Conservation (phyloP, 2,329 filamentous ascomycete species). For the Phialophora macrospora region DNA sequence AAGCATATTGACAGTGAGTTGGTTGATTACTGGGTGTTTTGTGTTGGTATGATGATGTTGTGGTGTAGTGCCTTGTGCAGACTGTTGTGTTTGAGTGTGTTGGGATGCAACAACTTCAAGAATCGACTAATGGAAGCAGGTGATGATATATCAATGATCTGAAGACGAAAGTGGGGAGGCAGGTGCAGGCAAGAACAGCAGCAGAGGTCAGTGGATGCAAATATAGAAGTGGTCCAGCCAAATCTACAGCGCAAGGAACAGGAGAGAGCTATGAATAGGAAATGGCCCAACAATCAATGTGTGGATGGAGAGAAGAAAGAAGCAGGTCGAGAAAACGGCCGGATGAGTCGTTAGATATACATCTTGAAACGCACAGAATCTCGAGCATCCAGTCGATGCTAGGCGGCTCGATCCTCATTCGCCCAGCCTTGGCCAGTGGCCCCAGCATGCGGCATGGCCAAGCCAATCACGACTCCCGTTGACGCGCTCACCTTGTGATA, state of each 20-base stretch:
- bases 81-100: background rate
- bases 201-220: slow-evolving; percentile 36
- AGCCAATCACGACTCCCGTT: slow-evolving; percentile 25
- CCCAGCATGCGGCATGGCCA: background rate
- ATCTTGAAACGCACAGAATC: slow-evolving; percentile 17
- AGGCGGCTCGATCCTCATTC: slow-evolving; percentile 19
- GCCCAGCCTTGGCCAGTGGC: slow-evolving; percentile 11
- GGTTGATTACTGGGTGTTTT: background rate
- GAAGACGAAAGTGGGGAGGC: background rate
- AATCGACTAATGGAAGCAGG: slow-evolving; percentile 20
- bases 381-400: slow-evolving; percentile 5
- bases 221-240: slow-evolving; percentile 52
- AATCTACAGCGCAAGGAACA: slow-evolving; percentile 39
- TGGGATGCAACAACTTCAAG: slow-evolving; percentile 17
- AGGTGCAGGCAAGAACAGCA: slow-evolving; percentile 38
- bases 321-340: slow-evolving; percentile 27
- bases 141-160: slow-evolving; percentile 21
- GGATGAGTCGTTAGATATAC: slow-evolving; percentile 32
- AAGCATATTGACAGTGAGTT: slow-evolving; percentile 43
- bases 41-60: slow-evolving; percentile 19
- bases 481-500: slow-evolving; percentile 31
- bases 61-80: slow-evolving; percentile 3
- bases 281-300: slow-evolving; percentile 44
- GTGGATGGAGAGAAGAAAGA: slow-evolving; percentile 31
- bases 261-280: slow-evolving; percentile 45